Conservation (phyloP, 805 yeast species). For the Pichia californica region DNA sequence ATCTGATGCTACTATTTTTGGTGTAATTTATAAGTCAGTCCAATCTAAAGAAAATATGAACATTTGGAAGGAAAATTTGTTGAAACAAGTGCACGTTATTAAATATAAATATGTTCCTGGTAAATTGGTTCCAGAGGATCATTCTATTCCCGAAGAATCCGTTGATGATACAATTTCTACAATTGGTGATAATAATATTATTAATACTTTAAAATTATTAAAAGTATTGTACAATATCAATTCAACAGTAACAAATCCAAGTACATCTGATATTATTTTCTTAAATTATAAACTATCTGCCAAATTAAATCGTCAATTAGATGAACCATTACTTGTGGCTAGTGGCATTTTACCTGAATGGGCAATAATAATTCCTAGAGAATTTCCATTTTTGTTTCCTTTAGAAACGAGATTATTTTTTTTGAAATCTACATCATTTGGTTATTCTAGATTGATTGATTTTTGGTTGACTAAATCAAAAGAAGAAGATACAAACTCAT, state of each 20-base stretch:
- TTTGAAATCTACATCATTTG: constrained; percentile 83
- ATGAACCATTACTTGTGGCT: constrained; percentile 83
- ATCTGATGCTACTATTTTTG: constrained; percentile 65
- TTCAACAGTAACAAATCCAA: constrained; percentile 14
- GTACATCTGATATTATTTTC: constrained; percentile 36
- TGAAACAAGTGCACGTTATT: constrained; percentile 36
- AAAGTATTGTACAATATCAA: constrained; percentile 41
- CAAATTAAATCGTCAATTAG: constrained; percentile 78
- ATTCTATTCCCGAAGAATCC: constrained; percentile 27
- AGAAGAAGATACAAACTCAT: constrained; percentile 23
- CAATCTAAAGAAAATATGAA: background rate
- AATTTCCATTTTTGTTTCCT: constrained; percentile 79
- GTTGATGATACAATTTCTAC: constrained; percentile 25
- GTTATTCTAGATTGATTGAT: constrained; percentile 75
- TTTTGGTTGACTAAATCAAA: constrained; percentile 55
- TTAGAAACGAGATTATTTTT: constrained; percentile 72
- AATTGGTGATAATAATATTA: constrained; percentile 29
- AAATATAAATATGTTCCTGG: constrained; percentile 50
- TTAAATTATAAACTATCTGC: constrained; percentile 79
- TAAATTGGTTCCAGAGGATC: constrained; percentile 46
- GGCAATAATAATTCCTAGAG: constrained; percentile 67
- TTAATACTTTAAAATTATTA: constrained; percentile 41
- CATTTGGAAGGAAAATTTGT: constrained; percentile 34
- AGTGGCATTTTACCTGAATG: constrained; percentile 83
- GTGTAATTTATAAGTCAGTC: constrained; percentile 49